Evolutionary conservation across 2,329 filamentous ascomycete genomes (phyloP), one percentile per base, ranked within the genome.

Genomic region (Beauveria rudraprayagi): DNA sequence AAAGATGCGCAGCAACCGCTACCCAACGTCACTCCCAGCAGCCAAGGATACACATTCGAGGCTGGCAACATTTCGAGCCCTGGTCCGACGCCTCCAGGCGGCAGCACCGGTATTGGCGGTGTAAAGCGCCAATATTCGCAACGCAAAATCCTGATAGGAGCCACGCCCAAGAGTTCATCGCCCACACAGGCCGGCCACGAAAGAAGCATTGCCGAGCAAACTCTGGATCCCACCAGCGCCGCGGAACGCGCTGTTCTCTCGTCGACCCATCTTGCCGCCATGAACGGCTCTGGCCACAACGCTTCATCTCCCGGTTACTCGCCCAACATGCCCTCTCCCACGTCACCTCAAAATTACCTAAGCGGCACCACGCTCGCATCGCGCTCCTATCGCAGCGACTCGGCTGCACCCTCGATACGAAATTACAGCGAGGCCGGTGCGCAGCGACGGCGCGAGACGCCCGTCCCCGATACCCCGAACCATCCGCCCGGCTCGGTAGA

Each of bases 1-100:
- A 97, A 97, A 77, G 92, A 97, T 71, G 89, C 89, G 67, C 90
- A 92, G 65, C 91, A 96, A 70, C 93, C 93, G 41, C 79, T 97
- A 24, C 92, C 92, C 47, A 76, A 75, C 55, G 62, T 77, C 59
- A 71, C 70, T 65, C 16, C 48, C 5, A 19, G 70, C 60, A 65
- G 69, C 63, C 77, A 76, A 62, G 69, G 67, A 48, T 83, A 83
- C 68, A 70, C 71, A 61, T 86, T 84, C 71, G 83, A 85, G 65
- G 70, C 72, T 67, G 37, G 66, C 57, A 28, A 37, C 73, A 60
- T 60, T 37, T 84, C 83, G 10, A 83, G 84, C 37, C 81, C 84
- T 6, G 83, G 78, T 11, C 80, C 82, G 8, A 83, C 81, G 30
- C 80, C 83, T 9, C 79, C 81, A 3, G 78, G 80, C 43, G 64